A percentile compares a stretch with the other conserved stretches of the same genome.
Conservation (phyloP, 495 filamentous ascomycete species). For the Aspergillus heteromorphus region DNA sequence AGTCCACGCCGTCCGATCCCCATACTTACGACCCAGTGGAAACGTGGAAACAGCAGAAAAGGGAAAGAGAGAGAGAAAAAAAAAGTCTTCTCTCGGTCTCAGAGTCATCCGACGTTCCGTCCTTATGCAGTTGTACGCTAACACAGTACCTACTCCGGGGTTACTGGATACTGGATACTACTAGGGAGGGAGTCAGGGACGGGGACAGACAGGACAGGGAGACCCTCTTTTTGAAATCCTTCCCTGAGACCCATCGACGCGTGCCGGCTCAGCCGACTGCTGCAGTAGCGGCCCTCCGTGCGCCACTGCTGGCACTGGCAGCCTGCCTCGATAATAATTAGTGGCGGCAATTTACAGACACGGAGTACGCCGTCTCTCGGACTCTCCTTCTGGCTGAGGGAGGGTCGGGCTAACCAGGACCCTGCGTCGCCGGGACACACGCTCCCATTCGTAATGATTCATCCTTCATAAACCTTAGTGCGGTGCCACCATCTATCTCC, state of each 20-base stretch:
- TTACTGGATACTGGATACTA: no score
- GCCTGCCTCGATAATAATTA: neutral
- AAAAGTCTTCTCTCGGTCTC: no score
- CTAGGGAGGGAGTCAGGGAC: no score
- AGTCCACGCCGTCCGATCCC: neutral
- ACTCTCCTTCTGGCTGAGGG: neutral
- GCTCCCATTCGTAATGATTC: neutral
- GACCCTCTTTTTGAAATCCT: neutral
- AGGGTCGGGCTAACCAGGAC: neutral
- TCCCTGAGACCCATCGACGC: neutral
- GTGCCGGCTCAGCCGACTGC: slow-evolving; percentile 5
- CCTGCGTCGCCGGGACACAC: neutral
- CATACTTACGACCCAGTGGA: no score
- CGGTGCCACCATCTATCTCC: neutral
- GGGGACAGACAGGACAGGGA: no score
- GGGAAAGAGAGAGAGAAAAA: no score
- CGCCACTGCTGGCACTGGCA: no score
- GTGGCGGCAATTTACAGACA: neutral
- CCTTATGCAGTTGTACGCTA: no score
- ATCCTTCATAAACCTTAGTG: neutral
- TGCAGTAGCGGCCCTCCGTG: neutral
- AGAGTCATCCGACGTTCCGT: no score
- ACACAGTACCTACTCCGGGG: no score
- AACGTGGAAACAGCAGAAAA: no score
- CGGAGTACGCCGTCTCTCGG: neutral